Evolutionary conservation across 163 green algal genomes (phyloP), one percentile per base, ranked within the genome.

Genomic region (Chlamydomonas reinhardtii): DNA sequence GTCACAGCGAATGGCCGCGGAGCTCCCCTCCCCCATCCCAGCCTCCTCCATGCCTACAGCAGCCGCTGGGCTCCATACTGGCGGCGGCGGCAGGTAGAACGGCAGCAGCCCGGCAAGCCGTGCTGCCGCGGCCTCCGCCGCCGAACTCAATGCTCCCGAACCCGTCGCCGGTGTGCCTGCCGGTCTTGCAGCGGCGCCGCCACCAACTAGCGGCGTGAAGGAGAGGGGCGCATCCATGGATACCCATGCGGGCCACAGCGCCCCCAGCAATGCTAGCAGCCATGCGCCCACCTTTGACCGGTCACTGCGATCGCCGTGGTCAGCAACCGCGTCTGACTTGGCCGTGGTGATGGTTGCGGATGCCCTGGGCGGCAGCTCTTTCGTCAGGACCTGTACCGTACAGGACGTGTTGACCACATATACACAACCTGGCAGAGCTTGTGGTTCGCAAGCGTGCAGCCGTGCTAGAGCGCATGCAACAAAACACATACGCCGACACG

Each of bases 181-280:
- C 22, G 39, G 5, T 48, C 39, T 48, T 5, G 39, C 39, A 48
- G 5, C 8, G 39, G 5, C 39, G 39, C 5, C 39, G 39, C 39
- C 39, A 48, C 39, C 39, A 48, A 8, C 5, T 8, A 8, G 39
- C 8, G 8, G 39, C 39, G 39, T 8, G 39, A 8, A 48, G 39
- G 39, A 48, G 39, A 14, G 39, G 39, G 39, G 39, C 39, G 39
- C 39, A 8, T 8, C 39, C 5, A 48, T 48, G 39, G 62, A 0
- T 5, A 8, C 14, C 66, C 79, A 85, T 0, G 79, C 79, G 2
- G 79, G 32, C 79, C 66, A 77, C n/a, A 85, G 79, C 15, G 68
- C 79, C 0, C 79, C 79, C 17, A 71, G 12, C 25, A 85, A 68
- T 2, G 68, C 52, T 34, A 85, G 32, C 31, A 85, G 52, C 68